Percentiles rank a stretch among this genome's conserved stretches.
phyloP scores from a whole-genome alignment of 1,139 yeast genomes.

The Arxiozyma bovina region DNA sequence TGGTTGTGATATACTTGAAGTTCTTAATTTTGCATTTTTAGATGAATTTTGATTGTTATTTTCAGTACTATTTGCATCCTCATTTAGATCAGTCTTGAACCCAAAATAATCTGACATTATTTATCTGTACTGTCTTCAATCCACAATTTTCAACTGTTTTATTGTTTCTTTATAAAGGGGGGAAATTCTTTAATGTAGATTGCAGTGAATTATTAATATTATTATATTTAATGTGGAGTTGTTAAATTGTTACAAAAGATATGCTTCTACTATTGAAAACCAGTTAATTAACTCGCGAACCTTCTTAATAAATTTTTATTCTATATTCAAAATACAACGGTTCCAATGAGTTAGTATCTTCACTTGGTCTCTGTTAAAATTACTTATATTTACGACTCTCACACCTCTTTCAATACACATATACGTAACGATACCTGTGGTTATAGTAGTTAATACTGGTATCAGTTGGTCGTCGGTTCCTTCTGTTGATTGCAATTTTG shows the following conservation, averaged over 20 bases:
- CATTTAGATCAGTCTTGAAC: neutral
- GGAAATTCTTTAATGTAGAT: too few relatives aligned
- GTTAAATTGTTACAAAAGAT: too few relatives aligned
- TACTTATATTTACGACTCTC: neutral
- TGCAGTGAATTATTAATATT: neutral
- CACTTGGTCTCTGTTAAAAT: too few relatives aligned
- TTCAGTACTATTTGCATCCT: neutral
- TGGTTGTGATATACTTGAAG: neutral
- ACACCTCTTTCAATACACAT: neutral
- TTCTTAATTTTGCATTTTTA: neutral
- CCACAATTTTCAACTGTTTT: neutral
- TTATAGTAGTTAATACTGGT: too few relatives aligned
- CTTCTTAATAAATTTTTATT: too few relatives aligned
- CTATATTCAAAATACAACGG: neutral
- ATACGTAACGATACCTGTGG: too few relatives aligned
- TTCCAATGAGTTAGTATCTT: neutral
- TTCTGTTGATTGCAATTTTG: too few relatives aligned
- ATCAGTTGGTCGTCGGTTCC: too few relatives aligned
- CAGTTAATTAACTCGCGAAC: too few relatives aligned
- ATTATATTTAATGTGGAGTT: too few relatives aligned
- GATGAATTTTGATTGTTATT: neutral
- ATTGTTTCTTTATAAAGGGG: neutral
- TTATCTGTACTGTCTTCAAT: neutral
- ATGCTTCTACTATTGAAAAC: too few relatives aligned
- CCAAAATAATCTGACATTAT: neutral